Evolutionary conservation across 2,329 filamentous ascomycete genomes (phyloP), one percentile per base, ranked within the genome.

Genomic region (Coniochaeta prunicola): DNA sequence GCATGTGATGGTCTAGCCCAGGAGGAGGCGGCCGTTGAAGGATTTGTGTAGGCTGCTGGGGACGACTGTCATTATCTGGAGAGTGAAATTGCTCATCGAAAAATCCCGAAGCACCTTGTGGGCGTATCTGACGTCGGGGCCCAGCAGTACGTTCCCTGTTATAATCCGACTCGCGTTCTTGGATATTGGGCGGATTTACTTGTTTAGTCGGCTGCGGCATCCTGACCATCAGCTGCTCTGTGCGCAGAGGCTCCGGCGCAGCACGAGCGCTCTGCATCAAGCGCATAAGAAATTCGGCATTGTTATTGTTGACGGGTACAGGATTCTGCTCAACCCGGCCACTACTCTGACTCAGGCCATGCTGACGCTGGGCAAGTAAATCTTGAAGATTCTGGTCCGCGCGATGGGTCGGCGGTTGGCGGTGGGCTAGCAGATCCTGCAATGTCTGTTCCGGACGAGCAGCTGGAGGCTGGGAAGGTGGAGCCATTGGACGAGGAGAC

Each of bases 281-380:
- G 61, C 87, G 89, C 73, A 96, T 90, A 55, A 96, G 76, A 69
- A 94, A 92, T 63, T 96, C 89, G n/a, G 88, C 84, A 65, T 93
- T 90, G 65, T 80, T 84, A 69, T 82, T 86, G 68, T 76, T 34
- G 60, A 10, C 58, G 71, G 64, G 69, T 69, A 58, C 61, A 63
- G 64, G 28, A 24, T 64, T 73, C 60, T 76, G 76, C 57, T 83
- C 80, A 36, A 73, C 70, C 34, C 80, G 76, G 7, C 69, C 70
- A 17, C 76, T 77, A 38, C 75, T 72, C 61, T 84, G 82, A 66
- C 76, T 83, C 19, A 80, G 76, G 15, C 78, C 74, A 40, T 79
- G 79, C 64, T 19, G 30, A 12, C 84, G 83, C 65, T 85, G 82
- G 10, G 77, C 78, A 26, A 85, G 79, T 30, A 87, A 73, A 21